Evolutionary conservation across 2,329 filamentous ascomycete species (phyloP).

Genomic region (Paecilomyces fulvus): DNA sequence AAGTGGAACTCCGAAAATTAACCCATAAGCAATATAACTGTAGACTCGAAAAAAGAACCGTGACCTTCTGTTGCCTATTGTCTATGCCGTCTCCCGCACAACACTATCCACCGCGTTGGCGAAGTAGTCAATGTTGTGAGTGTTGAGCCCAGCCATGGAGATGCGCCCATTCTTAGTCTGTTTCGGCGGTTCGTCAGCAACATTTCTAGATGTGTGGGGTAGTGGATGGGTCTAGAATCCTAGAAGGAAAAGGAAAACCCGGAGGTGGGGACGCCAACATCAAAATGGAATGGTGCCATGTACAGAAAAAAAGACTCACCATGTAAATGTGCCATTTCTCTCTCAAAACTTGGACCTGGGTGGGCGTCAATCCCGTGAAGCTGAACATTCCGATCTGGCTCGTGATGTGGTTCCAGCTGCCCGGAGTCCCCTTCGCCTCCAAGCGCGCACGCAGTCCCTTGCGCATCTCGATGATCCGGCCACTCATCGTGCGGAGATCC

Average conservation of each 20-base stretch:
- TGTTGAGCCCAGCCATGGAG: slow-evolving; percentile 96
- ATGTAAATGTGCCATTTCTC: slow-evolving; percentile 45
- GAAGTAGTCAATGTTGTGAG: slow-evolving; percentile 85
- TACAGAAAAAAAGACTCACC: slow-evolving; percentile 21
- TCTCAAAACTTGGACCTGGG: slow-evolving; percentile 39
- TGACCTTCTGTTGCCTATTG: not conserved
- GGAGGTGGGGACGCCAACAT: not conserved
- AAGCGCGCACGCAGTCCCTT: slow-evolving; percentile 67
- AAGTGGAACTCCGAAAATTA: not conserved
- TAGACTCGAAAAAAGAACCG: not conserved
- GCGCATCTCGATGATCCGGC: slow-evolving; percentile 90
- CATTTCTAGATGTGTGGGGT: not conserved
- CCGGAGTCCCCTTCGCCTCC: slow-evolving; percentile 76
- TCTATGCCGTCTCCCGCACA: slow-evolving; percentile 43
- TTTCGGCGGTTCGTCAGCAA: not conserved
- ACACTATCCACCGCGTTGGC: slow-evolving; percentile 82
- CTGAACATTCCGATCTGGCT: slow-evolving; percentile 99
- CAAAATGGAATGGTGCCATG: not conserved
- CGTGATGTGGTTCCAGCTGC: slow-evolving; percentile 93
- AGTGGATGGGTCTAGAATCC: not conserved
- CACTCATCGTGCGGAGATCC: slow-evolving; percentile 87
- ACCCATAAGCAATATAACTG: not conserved
- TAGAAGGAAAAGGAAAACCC: not conserved
- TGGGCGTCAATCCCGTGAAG: slow-evolving; percentile 52
- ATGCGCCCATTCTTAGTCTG: slow-evolving; percentile 93